Conservation (phyloP, 208 protist genomes). For the Leishmania lainsoni region DNA sequence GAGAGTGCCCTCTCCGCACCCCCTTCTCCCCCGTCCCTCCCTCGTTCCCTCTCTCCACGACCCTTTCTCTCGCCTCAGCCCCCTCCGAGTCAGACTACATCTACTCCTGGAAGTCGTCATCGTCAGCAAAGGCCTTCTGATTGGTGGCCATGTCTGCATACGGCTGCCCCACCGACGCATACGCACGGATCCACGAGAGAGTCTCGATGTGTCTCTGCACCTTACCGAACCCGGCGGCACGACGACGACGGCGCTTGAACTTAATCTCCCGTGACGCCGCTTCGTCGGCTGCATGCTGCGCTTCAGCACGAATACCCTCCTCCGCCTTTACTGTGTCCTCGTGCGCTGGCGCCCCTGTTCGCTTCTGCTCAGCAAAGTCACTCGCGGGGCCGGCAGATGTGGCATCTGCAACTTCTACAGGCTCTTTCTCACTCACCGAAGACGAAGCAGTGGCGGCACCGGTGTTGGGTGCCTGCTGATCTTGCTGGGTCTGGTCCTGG, state of each 20-base stretch:
- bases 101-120: constrained; percentile 24
- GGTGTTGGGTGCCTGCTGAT: not conserved
- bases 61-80: not conserved
- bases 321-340: not conserved
- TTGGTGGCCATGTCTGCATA: constrained; percentile 53
- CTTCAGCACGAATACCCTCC: constrained; percentile 19
- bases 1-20: not conserved
- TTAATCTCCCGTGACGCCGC: constrained; percentile 9
- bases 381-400: not conserved
- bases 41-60: not conserved
- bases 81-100: not conserved
- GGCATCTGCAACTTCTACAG: not conserved
- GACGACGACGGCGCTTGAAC: constrained; percentile 27
- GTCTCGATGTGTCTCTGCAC: constrained; percentile 20
- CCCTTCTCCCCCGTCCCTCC: not conserved
- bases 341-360: not conserved
- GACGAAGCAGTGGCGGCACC: not conserved
- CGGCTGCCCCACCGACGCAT: constrained; percentile 53
- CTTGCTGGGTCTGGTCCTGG: not conserved
- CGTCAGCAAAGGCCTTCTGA: constrained; percentile 30
- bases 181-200: constrained; percentile 62
- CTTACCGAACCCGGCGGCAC: constrained; percentile 14
- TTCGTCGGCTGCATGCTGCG: constrained; percentile 24
- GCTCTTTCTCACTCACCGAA: not conserved
- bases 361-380: not conserved